Evolutionary conservation across 1,284 basidiomycete species (phyloP).

Genomic region (Athelia psychrophila): DNA sequence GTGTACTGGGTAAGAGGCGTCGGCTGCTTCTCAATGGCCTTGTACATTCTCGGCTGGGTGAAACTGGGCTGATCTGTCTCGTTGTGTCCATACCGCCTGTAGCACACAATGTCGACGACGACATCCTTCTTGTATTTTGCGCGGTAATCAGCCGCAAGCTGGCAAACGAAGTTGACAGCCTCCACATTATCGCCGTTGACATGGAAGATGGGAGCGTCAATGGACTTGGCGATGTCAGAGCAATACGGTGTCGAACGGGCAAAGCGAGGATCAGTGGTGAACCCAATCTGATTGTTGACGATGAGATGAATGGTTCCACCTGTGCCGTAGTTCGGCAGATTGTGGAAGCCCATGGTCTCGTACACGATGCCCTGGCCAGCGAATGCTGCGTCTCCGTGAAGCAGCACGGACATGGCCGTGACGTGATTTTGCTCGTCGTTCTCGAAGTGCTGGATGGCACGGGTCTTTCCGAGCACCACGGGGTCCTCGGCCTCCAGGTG

Average conservation of each 20-base stretch:
- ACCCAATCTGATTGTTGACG: conserved; percentile 99
- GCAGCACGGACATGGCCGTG: conserved; percentile 90
- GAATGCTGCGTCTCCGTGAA: conserved; percentile 99
- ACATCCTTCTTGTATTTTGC: conserved; percentile 99
- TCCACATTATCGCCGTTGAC: conserved; percentile 99
- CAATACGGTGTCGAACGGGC: conserved; percentile 97
- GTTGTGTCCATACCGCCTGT: conserved; percentile 98
- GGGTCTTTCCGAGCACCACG: conserved; percentile 96
- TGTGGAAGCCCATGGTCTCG: conserved; percentile 99
- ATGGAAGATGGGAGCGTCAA: conserved; percentile 99
- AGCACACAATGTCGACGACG: conserved; percentile 98
- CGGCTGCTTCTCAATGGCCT: conserved; percentile 93
- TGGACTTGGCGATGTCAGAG: conserved; percentile 99
- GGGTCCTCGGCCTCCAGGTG: conserved; percentile 98
- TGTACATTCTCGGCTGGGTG: conserved; percentile 99
- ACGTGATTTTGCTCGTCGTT: conserved; percentile 76
- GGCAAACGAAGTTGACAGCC: conserved; percentile 97
- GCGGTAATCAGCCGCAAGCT: conserved; percentile 97
- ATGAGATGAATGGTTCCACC: conserved; percentile 98
- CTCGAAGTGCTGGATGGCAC: conserved; percentile 95
- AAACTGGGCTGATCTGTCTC: conserved; percentile 99
- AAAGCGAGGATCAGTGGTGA: conserved; percentile 98
- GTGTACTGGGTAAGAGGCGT: conserved; percentile 92
- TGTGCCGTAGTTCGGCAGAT: conserved; percentile 92
- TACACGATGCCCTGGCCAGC: conserved; percentile 99